Base-by-base conservation (phyloP, 805 yeast species). In the Candida verbasci region DNA sequence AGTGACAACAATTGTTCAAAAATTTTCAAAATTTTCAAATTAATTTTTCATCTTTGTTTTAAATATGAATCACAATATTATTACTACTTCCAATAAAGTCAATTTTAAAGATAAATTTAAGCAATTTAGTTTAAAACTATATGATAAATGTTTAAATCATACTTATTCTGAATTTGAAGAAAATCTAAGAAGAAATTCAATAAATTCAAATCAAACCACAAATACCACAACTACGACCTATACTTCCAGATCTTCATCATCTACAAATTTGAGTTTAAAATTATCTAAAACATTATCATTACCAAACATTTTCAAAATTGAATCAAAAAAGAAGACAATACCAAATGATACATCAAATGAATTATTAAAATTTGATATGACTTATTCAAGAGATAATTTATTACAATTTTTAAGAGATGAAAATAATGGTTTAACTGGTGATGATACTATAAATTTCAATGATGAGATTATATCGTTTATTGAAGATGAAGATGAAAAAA, bases 251-350 rank as follows among this genome's bases (percentile, higher is more conserved):
- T 21, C 26, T 3, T 4, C n/a, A 11, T 17, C 25, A 4, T 6
- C 6, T 20, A 6, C 22, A 6, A 20, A 6, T 6, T 20, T 9
- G 16, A 17, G 17, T 15, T 15, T 16, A 10, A 30, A 22, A 30
- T 30, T 30, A 15, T 14, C 24, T 4, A 21, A 31, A 24, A 23
- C 34, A 17, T 23, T 22, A n/a, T 31, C 34, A 3, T 24, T 31
- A 21, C 16, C 34, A 4, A 31, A 24, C n/a, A 4, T 31, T 3
- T 31, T 31, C 21, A 31, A n/a, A 23, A 17, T 4, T 17, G n/a
- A 31, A 3, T 9, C 17, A 4, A 5, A 27, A 4, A 11, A 16
- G 8, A 17, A 16, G 8, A n/a, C 4, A 4, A 15, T 14, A 5
- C 9, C 14, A 9, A 12, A 7, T 4, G 3, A 7, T 14, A 7